Base-by-base conservation (phyloP, 2,329 filamentous ascomycete species). In the Ilyonectria destructans region DNA sequence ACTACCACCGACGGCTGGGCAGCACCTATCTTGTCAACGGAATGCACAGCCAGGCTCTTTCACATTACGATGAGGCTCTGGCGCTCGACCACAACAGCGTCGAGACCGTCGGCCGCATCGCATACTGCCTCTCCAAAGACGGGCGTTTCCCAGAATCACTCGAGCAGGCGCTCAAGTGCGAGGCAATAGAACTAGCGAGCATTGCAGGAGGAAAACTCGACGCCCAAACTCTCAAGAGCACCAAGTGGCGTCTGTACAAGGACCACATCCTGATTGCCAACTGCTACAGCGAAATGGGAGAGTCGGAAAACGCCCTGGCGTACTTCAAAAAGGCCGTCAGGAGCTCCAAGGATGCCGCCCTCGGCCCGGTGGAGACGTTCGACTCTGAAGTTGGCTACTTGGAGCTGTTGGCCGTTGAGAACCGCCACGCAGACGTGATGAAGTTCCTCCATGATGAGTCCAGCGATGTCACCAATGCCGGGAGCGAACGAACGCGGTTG, bases 231-330 rank as follows among this genome's bases (percentile, higher is more conserved):
- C 67, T 77, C 3, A 74, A 71, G 21, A 77, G 76, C 35, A 77
- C 76, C 54, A 80, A 75, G 61, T 84, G 82, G 82, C 77, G 82
- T 1, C 70, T 84, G 1, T 84, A 84, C 70, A 82, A 82, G 57
- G 81, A 83, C 21, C 80, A 83, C 33, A 75, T 79, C 10, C 73
- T 83, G 21, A 78, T 83, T 10, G 82, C 82, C 1, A 74, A 75
- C 17, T 83, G 81, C 66, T 80, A 80, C 67, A 78, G 78, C 23
- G 76, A 77, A 12, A 75, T 79, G 19, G 77, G 73, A 3, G 74
- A 80, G 3, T 66, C 79, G 1, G 79, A 82, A 6, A 71, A 75
- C 15, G 74, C 82, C 0, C 71, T 83, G 2, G 67, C 70, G 3
- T 83, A 83, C 63, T 84, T 79, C 45, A 74, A 75, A 45, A 81